Evolutionary conservation across 306 rosid genomes (phyloP), one percentile per base, ranked within the genome.

Genomic region (Prunus armeniaca): DNA sequence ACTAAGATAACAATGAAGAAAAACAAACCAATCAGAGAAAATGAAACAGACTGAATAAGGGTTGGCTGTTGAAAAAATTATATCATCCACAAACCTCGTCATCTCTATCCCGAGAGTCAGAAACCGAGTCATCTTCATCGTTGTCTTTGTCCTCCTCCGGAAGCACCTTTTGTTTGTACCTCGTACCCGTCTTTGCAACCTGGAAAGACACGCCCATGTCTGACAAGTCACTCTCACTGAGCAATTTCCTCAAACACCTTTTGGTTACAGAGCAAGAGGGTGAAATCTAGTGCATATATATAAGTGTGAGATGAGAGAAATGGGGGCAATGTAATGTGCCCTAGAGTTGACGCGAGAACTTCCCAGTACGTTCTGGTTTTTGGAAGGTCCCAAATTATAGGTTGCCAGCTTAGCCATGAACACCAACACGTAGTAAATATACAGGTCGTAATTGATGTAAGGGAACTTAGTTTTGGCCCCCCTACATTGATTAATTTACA

Each of bases 121-220:
- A 65, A 65, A 13, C 32, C 15, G 74, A 62, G 20, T 27, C 77
- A 20, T 27, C 41, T 3, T 63, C 80, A 4, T 52, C 14, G 49
- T 6, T 68, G 6, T 55, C 67, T 18, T 65, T 34, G 27, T 41
- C 41, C 67, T 80, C 78, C 57, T 60, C 49, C 58, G 71, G 79
- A 62, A 55, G 43, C 56, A n/a, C 66, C 80, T 80, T 84, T 22
- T 78, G 84, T 57, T 34, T 74, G 80, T 84, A 80, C 79, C 87
- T 73, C 18, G 80, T 77, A 12, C 87, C 87, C 62, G 30, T 65
- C 73, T 69, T 77, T 30, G 84, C 65, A 22, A 84, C 82, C 80
- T 77, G 75, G 80, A 84, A 84, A 46, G 84, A 80, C 62, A 80
- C 71, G 10, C 87, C 87, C 87, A 84, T 84, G 62, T 56, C 22